A percentile compares a stretch with the other conserved stretches of the same genome.
Evolutionary conservation across 2,329 filamentous ascomycete genomes (phyloP).

Genomic region (Colletotrichum sp.): DNA sequence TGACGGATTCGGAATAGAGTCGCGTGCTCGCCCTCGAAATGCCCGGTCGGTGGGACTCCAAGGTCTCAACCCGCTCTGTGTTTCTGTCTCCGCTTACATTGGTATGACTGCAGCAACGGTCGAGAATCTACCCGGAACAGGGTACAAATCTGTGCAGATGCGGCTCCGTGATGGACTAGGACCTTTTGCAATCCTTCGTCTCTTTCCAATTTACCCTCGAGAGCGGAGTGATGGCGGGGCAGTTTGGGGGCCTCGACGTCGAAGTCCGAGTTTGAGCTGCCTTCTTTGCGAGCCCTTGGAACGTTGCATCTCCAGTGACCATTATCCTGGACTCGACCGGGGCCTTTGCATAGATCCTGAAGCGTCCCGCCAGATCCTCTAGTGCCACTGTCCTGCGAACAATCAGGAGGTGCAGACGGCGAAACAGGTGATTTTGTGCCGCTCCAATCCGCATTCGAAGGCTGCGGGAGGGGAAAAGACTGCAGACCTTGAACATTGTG

Average conservation of each 20-base stretch:
- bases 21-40: not conserved
- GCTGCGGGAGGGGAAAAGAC: not conserved
- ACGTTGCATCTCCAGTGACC: not conserved
- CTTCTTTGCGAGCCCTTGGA: not conserved
- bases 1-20: conserved; percentile 6
- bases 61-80: not conserved
- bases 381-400: not conserved
- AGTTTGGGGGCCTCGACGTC: not conserved
- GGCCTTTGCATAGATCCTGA: not conserved
- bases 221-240: not conserved
- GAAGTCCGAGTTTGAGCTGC: not conserved
- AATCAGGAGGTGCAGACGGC: not conserved
- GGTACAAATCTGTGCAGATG: not conserved
- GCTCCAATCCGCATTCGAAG: not conserved
- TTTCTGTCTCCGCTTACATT: not conserved
- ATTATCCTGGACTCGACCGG: not conserved
- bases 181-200: not conserved
- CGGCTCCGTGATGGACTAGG: not conserved
- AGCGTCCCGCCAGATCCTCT: not conserved
- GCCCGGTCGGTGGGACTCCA: not conserved
- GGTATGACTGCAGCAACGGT: not conserved
- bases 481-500: not conserved
- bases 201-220: not conserved
- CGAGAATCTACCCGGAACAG: not conserved
- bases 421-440: not conserved